Base-by-base conservation (phyloP, 208 protist species). In the Acanthamoeba healyi region DNA sequence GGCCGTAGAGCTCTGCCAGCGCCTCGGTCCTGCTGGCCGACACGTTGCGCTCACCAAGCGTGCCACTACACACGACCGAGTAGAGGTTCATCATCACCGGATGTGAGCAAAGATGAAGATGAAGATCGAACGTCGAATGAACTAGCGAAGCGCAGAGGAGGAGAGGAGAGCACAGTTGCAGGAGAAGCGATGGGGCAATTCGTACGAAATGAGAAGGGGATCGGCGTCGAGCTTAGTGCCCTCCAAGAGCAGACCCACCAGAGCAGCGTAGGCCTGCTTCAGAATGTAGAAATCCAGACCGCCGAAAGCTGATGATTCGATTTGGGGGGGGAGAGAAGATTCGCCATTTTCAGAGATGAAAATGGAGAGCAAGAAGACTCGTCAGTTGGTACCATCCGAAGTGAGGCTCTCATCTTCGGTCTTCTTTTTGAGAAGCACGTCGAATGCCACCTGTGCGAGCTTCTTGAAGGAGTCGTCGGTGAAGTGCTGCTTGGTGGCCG, bases 181-280 rank as follows among this genome's bases (percentile, higher is more conserved):
- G n/a, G n/a, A n/a, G n/a, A n/a, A n/a, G n/a, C n/a, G 15, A 1
- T 15, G 58, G 44, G 46, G 36, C 19, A 63, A 92, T 10, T 36
- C 0, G 26, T 93, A 93, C 88, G 58, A 56, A 65, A 93, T 5
- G 29, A 81, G 44, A 38, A 81, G 58, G 0, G 88, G 65, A 44
- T 93, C 88, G 38, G 88, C 88, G 26, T 93, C 67, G 15, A 81
- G 24, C 38, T 81, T 93, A 4, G 67, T 82, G 44, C 65, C 88
- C 24, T 93, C 88, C 17, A 93, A 44, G 9, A 93, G 29, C 19
- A 93, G 67, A 17, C 88, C 67, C 1, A 82, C 67, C 56, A 93
- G 1, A n/a, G 88, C 88, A 26, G 88, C 88, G 29, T 82, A 93
- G 58, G 40, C 88, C 65, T 93, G 88, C 63, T 93, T 93, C 88